Evolutionary conservation across 768 basidiomycete genomes (phyloP), one percentile per base, ranked within the genome.

Genomic region (Leccinum fibrillosum): DNA sequence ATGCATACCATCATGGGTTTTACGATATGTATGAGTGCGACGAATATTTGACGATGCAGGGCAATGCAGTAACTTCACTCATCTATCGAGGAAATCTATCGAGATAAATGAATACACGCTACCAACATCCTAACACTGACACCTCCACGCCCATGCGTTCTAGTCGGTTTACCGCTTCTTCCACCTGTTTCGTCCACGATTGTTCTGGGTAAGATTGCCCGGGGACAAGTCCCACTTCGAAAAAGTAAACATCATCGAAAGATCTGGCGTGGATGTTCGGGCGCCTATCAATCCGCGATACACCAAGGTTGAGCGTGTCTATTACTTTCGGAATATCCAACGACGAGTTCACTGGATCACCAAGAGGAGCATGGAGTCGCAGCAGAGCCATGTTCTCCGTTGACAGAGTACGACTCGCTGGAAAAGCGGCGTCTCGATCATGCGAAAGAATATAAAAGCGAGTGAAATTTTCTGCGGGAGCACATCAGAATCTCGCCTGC

Each of bases 241-340:
- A 68, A 58, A 90, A 85, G 66, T 91, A 90, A 26, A 82, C 72
- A 67, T 82, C 78, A 28, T 78, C 75, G 64, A 89, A 88, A 4
- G 80, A 82, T 19, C 64, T 59, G 26, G 69, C 66, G 3, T 69
- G 67, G 13, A 77, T 52, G 11, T 81, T 79, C 2, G 90, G 89
- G 53, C 88, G 79, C 30, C 89, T 78, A 66, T 90, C 88, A 39
- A 92, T 77, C 7, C 86, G 82, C 15, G 72, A 69, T 21, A 82
- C 71, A 15, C 69, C 63, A 50, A 86, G 66, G 30, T 77, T 72
- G 15, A 88, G 73, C 17, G 66, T 69, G 11, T 65, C 63, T 49
- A 82, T 62, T 17, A 74, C 58, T 53, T 52, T 51, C 15, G 65
- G 44, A 54, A 66, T 53, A 51, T 70, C 50, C 45, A 61, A 21